Conservation (phyloP, 2,329 filamentous ascomycete species). For the Aspergillus fischeri region DNA sequence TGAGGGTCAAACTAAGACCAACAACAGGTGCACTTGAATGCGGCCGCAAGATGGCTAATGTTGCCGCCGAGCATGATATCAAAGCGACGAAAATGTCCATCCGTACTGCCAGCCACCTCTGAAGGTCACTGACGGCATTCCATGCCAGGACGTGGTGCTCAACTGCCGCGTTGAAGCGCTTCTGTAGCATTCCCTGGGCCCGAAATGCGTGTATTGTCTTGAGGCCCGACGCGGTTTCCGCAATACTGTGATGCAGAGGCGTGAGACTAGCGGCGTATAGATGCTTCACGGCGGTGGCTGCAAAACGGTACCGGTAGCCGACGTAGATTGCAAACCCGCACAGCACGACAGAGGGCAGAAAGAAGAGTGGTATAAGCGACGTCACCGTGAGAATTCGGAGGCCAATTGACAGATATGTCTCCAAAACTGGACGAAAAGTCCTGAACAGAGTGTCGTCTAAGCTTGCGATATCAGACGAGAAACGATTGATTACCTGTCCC, state of each 20-base stretch:
- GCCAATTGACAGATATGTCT: slow-evolving; percentile 12
- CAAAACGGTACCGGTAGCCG: slow-evolving; percentile 10
- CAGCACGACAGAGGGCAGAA: slow-evolving; percentile 10
- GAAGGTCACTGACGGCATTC: slow-evolving; percentile 12
- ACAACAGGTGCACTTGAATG: slow-evolving; percentile 6
- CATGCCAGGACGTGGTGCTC: slow-evolving; percentile 9
- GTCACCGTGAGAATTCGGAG: slow-evolving; percentile 11
- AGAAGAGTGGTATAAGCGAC: slow-evolving; percentile 11
- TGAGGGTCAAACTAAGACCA: slow-evolving; percentile 10
- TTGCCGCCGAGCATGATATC: slow-evolving; percentile 10
- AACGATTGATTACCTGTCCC: slow-evolving; percentile 13
- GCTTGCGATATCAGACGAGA: slow-evolving; percentile 11
- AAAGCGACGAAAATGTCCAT: slow-evolving; percentile 11
- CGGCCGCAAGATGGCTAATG: slow-evolving; percentile 2
- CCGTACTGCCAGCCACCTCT: slow-evolving; percentile 12
- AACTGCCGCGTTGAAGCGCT: slow-evolving; percentile 4
- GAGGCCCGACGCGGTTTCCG: slow-evolving; percentile 9
- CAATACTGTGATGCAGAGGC: slow-evolving; percentile 9
- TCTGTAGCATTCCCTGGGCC: slow-evolving; percentile 8
- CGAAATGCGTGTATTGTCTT: slow-evolving; percentile 10
- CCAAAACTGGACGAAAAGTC: slow-evolving; percentile 9
- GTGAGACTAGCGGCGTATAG: slow-evolving; percentile 11
- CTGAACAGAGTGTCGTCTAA: slow-evolving; percentile 10
- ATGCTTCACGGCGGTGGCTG: slow-evolving; percentile 10
- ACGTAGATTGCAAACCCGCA: slow-evolving; percentile 5